Base-by-base conservation (phyloP, 2,329 filamentous ascomycete genomes). In the Stagonosporopsis chrysanthemi region DNA sequence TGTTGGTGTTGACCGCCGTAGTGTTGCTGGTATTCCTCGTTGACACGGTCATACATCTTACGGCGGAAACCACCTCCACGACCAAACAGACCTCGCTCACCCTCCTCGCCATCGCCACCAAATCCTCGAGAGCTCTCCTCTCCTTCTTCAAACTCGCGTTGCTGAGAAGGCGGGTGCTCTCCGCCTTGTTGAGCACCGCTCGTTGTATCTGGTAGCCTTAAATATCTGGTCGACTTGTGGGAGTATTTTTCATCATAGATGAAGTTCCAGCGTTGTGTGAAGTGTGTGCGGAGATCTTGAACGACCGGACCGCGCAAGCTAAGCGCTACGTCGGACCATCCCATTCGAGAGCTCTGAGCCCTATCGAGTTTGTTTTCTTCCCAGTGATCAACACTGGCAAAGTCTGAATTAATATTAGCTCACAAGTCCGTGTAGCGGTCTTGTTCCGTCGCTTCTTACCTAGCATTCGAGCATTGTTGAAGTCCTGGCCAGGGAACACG, bases 181-280 rank as follows among this genome's bases (percentile, higher is more conserved):
- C 76, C 76, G 2, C 68, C 68, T 51, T 77, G 69, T 36, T 70
- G 64, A 61, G 77, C 57, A 49, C 66, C 74, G 63, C 68, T 74
- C 26, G 54, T 40, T 0, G 72, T 70, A 7, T 68, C 64, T 6
- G 69, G 57, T 19, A 76, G 66, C 47, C 63, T 74, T 65, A 62
- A 31, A 62, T 86, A 87, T 53, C 84, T 77, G 4, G 73, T 68
- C 42, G 85, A 79, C 15, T 85, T 82, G 31, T 83, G 81, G 58
- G 80, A 78, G 72, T 97, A 97, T 75, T 97, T 97, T 48, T 90
- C 86, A 54, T 87, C 83, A 63, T 87, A 96, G 63, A 97, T 93
- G 72, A 91, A 96, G 78, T 97, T 97, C 92, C 93, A 97, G 66
- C 92, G 82, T 70, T 96, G 89, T 2, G 87, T 83, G 68, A 97